These are phyloP conservation scores for Phytophthora niederhauseri DNA, from an alignment of 352 stramenopile species.

Conservation along the genomic window DNA sequence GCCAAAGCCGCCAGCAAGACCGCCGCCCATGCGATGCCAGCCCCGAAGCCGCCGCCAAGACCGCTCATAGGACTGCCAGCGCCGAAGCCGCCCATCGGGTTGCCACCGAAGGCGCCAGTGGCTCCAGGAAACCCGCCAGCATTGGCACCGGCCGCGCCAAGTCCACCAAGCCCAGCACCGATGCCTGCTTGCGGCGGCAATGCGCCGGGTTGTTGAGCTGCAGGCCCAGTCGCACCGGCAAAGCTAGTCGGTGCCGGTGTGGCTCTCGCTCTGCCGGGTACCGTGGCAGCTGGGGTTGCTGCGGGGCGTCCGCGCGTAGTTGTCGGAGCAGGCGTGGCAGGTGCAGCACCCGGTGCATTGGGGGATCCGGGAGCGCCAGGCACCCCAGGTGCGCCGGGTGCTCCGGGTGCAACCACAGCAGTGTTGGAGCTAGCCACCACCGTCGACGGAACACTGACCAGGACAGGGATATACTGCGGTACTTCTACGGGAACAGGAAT, in stretches of 20 bases:
- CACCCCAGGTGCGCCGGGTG: constrained; percentile 8
- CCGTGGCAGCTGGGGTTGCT: constrained; percentile 12
- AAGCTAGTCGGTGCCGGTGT: constrained; percentile 19
- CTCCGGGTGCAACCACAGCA: constrained; percentile 19
- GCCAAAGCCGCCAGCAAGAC: background rate
- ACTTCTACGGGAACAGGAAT: constrained; percentile 19
- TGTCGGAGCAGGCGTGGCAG: constrained; percentile 15
- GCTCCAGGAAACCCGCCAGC: constrained; percentile 7
- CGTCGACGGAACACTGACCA: constrained; percentile 23
- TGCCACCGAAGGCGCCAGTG: constrained; percentile 2
- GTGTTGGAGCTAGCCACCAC: constrained; percentile 33
- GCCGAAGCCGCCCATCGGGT: background rate
- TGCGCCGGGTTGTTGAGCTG: constrained; percentile 10
- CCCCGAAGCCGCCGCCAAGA: constrained; percentile 13
- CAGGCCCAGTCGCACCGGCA: background rate
- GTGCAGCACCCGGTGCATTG: constrained; percentile 3
- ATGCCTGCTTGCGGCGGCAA: background rate
- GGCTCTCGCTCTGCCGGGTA: background rate
- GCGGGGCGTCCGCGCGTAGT: constrained; percentile 10
- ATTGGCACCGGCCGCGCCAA: background rate
- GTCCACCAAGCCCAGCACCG: background rate
- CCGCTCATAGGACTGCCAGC: constrained; percentile 8
- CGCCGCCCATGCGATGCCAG: constrained; percentile 6
- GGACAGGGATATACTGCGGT: constrained; percentile 22
- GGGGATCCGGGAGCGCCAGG: constrained; percentile 3